Percentiles rank a stretch among this genome's conserved stretches.
phyloP scores from a whole-genome alignment of 345 rosid species.

The Populus deltoides region DNA sequence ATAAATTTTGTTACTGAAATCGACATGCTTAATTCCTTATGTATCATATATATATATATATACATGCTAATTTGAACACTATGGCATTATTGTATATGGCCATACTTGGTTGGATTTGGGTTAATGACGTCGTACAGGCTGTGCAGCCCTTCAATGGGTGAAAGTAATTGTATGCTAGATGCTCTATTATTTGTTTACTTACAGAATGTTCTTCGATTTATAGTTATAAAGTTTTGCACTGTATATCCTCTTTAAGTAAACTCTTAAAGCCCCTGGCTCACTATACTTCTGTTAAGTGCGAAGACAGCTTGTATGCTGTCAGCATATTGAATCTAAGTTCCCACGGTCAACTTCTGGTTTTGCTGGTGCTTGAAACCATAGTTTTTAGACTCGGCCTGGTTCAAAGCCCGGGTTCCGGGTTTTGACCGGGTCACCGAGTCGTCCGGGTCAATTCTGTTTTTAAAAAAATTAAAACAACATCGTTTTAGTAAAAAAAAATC shows the following conservation, averaged over 20 bases:
- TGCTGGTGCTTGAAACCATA: no score
- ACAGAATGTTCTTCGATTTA: neutral
- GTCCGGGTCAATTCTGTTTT: no score
- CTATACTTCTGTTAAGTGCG: no score
- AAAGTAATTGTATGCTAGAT: slow-evolving; percentile 5
- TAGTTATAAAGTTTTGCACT: no score
- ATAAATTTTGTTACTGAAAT: slow-evolving; percentile 20
- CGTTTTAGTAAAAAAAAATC: no score
- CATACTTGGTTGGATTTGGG: slow-evolving; percentile 12
- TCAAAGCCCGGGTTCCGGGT: no score
- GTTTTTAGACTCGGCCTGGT: no score
- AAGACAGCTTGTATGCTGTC: no score
- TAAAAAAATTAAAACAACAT: no score
- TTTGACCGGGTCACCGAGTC: rapidly evolving
- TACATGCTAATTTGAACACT: neutral
- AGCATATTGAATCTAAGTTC: no score
- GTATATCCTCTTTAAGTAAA: neutral
- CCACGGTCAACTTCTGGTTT: no score
- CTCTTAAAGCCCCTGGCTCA: neutral
- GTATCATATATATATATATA: neutral
- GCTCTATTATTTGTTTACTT: neutral
- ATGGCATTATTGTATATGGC: neutral
- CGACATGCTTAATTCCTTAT: neutral
- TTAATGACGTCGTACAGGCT: slow-evolving; percentile 12
- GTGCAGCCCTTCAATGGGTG: neutral